Evolutionary conservation across 768 basidiomycete genomes (phyloP).

Genomic region (Lactarius vividus): DNA sequence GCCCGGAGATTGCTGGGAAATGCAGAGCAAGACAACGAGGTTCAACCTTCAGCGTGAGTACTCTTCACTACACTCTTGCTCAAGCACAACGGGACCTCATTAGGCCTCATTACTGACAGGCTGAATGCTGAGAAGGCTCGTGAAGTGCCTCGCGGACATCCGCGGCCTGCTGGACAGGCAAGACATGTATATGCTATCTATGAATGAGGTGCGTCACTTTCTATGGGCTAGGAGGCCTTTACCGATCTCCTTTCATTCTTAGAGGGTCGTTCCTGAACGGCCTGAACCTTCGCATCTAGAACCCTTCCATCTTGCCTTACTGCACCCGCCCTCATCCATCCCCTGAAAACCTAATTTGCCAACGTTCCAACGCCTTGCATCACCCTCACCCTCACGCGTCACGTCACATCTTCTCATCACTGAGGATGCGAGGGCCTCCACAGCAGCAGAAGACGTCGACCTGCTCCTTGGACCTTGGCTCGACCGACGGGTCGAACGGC

Average conservation of each 20-base stretch:
- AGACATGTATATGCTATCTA: constrained; percentile 49
- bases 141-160: constrained; percentile 45
- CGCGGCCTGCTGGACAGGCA: constrained; percentile 52
- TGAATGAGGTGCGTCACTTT: constrained; percentile 48
- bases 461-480: constrained; percentile 19
- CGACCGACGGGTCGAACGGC: constrained; percentile 29
- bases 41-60: constrained; percentile 10
- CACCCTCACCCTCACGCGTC: no score
- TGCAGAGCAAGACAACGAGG: constrained; percentile 18
- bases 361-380: constrained; percentile 1
- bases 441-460: not conserved
- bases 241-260: not conserved
- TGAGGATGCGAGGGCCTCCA: not conserved
- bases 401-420: constrained; percentile 21
- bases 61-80: not conserved
- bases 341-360: constrained; percentile 36
- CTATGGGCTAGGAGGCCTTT: not conserved
- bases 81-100: not conserved
- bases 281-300: constrained; percentile 36
- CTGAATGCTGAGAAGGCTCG: constrained; percentile 39
- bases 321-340: not conserved
- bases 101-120: constrained; percentile 32
- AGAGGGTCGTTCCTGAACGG: constrained; percentile 39
- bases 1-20: constrained; percentile 15
- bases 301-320: not conserved